Evolutionary conservation across 148 eudicot genomes (phyloP).

Genomic region (Heliosperma pusillum): DNA sequence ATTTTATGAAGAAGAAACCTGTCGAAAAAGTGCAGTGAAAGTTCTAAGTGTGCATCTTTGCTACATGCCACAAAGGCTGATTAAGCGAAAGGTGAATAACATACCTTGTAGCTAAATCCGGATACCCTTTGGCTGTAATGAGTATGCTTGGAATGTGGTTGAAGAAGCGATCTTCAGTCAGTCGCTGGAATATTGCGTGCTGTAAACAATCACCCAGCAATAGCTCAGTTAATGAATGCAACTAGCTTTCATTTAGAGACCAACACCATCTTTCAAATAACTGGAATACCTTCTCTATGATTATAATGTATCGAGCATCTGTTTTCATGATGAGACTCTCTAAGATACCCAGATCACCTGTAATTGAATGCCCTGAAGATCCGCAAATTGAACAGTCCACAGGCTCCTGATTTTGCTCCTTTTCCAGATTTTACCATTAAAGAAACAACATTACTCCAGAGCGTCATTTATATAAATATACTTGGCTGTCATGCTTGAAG

Average conservation of each 20-base stretch:
- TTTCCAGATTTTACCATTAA: constrained; percentile 13
- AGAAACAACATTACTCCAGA: constrained; percentile 1
- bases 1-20: constrained; percentile 90
- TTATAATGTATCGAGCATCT: constrained; percentile 87
- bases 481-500: background rate
- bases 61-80: background rate
- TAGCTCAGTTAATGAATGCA: constrained; percentile 7
- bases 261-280: background rate
- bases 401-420: constrained; percentile 80
- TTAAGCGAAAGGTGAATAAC: background rate
- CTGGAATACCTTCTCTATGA: constrained; percentile 76
- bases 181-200: constrained; percentile 98
- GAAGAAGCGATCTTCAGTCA: constrained; percentile 84
- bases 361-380: constrained; percentile 84
- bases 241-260: background rate
- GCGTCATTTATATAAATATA: background rate
- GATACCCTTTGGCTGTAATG: constrained; percentile 95
- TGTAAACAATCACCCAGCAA: constrained; percentile 24
- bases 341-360: constrained; percentile 76
- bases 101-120: constrained; percentile 95
- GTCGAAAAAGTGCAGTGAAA: constrained; percentile 19
- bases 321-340: constrained; percentile 62
- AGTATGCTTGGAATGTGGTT: constrained; percentile 93
- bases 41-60: background rate
- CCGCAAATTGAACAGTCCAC: constrained; percentile 82